Percentiles rank a stretch among this genome's conserved stretches.
These are phyloP conservation scores for Magnaporthiopsis rhizophila DNA, from an alignment of 2,329 filamentous ascomycete species.

Conservation along the genomic window DNA sequence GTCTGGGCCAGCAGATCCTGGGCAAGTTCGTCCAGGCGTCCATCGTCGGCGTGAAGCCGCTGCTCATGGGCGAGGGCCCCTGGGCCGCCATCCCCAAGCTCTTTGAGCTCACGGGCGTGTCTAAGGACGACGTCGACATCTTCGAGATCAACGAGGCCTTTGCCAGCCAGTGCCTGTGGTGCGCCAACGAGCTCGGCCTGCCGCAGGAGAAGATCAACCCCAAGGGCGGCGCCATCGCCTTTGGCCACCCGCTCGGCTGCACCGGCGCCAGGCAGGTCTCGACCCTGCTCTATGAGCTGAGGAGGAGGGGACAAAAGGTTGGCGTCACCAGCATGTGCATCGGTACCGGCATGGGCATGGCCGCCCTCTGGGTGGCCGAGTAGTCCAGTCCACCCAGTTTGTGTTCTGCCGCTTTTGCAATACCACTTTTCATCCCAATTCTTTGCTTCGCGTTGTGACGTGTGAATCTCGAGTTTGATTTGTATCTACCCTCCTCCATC, in stretches of 20 bases:
- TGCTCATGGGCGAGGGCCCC: slow-evolving; percentile 93
- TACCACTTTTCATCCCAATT: not conserved
- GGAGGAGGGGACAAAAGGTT: slow-evolving; percentile 73
- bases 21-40: slow-evolving; percentile 87
- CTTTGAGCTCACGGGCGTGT: slow-evolving; percentile 77
- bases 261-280: slow-evolving; percentile 91
- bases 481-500: no score
- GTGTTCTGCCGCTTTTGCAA: not conserved
- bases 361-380: slow-evolving; percentile 91
- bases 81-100: slow-evolving; percentile 94
- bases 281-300: slow-evolving; percentile 84
- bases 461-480: not conserved
- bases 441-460: not conserved
- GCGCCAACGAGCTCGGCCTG: slow-evolving; percentile 77
- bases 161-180: slow-evolving; percentile 90
- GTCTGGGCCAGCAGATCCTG: slow-evolving; percentile 77
- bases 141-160: slow-evolving; percentile 99
- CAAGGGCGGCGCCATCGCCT: slow-evolving; percentile 93
- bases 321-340: slow-evolving; percentile 95
- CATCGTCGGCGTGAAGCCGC: slow-evolving; percentile 80
- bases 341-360: slow-evolving; percentile 97
- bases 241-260: slow-evolving; percentile 90
- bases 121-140: slow-evolving; percentile 87
- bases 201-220: slow-evolving; percentile 87
- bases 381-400: slow-evolving; percentile 31